Evolutionary conservation across 805 yeast genomes (phyloP).

Genomic region (Cephaloascus albidus): DNA sequence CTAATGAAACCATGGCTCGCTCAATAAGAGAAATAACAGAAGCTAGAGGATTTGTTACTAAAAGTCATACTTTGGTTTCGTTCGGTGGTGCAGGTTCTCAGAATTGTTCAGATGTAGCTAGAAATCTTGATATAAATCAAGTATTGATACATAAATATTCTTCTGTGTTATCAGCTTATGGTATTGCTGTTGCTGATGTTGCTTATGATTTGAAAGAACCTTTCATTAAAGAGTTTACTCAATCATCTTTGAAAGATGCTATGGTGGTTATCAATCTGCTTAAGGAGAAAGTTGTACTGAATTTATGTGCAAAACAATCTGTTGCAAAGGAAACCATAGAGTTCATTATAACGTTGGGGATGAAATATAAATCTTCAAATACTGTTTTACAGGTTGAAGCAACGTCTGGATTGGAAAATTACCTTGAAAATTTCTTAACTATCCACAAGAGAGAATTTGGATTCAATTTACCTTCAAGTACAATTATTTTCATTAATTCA

Average conservation of each 20-base stretch:
- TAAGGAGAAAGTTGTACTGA: neutral
- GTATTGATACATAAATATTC: slow-evolving; percentile 25
- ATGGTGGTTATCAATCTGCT: neutral
- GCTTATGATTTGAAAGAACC: slow-evolving; percentile 12
- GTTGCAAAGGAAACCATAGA: neutral
- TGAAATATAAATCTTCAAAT: slow-evolving; percentile 1
- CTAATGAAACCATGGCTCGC: slow-evolving; percentile 21
- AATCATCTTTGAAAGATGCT: neutral
- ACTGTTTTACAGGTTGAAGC: slow-evolving; percentile 1
- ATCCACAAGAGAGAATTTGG: slow-evolving; percentile 5
- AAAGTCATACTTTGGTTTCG: slow-evolving; percentile 21
- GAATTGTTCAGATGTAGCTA: slow-evolving; percentile 18
- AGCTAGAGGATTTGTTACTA: slow-evolving; percentile 19
- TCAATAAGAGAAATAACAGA: slow-evolving; percentile 20
- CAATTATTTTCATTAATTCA: slow-evolving; percentile 11
- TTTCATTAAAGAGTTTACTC: neutral
- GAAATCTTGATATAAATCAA: slow-evolving; percentile 15
- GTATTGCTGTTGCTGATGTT: slow-evolving; percentile 22
- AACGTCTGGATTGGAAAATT: neutral
- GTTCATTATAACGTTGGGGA: neutral
- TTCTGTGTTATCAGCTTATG: slow-evolving; percentile 23
- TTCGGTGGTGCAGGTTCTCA: slow-evolving; percentile 31
- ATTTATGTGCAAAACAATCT: neutral
- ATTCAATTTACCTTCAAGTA: slow-evolving; percentile 12
- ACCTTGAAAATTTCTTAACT: neutral